A percentile compares a stretch with the other conserved stretches of the same genome.
Evolutionary conservation across 139 green algal genomes (phyloP).

Genomic region (Haematococcus lacustris): DNA sequence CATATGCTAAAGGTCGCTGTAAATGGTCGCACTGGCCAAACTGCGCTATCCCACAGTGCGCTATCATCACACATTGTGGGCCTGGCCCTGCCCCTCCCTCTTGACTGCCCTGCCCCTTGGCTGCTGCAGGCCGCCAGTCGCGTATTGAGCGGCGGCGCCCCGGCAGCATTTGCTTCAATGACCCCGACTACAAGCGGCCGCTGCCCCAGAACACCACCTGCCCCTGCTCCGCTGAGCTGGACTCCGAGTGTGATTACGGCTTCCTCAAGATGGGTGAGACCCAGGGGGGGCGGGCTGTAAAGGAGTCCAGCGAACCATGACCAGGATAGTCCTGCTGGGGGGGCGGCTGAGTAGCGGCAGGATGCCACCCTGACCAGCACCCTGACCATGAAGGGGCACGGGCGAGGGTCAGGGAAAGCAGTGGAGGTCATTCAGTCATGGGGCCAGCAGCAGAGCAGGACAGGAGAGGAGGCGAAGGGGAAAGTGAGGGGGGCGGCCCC

Average conservation of each 20-base stretch:
- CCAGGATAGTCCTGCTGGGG: background rate
- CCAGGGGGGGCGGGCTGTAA: background rate
- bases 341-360: background rate
- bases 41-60: background rate
- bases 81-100: too few species aligned
- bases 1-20: background rate
- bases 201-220: slow-evolving; percentile 29
- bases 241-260: slow-evolving; percentile 75
- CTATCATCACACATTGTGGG: background rate
- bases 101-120: too few species aligned
- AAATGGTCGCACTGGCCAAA: background rate
- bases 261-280: slow-evolving; percentile 32
- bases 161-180: slow-evolving; percentile 58
- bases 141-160: slow-evolving; percentile 38
- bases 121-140: slow-evolving; percentile 24
- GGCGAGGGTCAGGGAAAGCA: too few species aligned
- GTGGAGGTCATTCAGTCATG: too few species aligned
- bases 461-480: background rate
- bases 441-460: background rate
- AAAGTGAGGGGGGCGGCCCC: too few species aligned
- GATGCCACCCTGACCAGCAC: too few species aligned
- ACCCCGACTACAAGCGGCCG: slow-evolving; percentile 36
- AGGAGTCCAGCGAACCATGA: background rate
- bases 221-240: slow-evolving; percentile 35
- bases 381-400: too few species aligned